Evolutionary conservation across 2,329 filamentous ascomycete genomes (phyloP).

Genomic region (Aspergillus uvarum): DNA sequence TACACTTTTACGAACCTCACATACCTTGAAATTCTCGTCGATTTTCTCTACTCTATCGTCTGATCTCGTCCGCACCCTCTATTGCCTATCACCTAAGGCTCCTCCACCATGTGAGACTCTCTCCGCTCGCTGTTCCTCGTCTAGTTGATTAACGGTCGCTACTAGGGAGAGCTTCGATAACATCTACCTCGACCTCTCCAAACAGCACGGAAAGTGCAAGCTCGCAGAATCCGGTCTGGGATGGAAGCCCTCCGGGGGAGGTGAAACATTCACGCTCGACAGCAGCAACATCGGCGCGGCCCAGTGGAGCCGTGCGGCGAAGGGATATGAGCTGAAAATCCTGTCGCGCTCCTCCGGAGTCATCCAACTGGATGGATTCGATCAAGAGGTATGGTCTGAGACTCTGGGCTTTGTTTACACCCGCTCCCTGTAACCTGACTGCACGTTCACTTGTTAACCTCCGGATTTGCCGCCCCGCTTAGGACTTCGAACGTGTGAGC

Average conservation of each 20-base stretch:
- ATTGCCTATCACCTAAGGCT: slow-evolving; percentile 15
- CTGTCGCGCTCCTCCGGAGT: slow-evolving; percentile 79
- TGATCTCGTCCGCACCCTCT: not conserved
- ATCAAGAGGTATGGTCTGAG: slow-evolving; percentile 64
- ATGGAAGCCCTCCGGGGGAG: slow-evolving; percentile 86
- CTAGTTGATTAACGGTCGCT: slow-evolving; percentile 11
- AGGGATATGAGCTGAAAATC: slow-evolving; percentile 92
- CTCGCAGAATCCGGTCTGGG: slow-evolving; percentile 92
- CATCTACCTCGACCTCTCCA: slow-evolving; percentile 94
- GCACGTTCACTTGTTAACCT: not conserved
- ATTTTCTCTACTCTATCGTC: not conserved
- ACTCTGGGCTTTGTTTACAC: not conserved
- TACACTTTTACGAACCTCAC: not conserved
- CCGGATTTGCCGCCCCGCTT: not conserved
- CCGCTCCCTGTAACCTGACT: not conserved
- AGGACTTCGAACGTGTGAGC: slow-evolving; percentile 84
- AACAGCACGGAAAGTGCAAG: slow-evolving; percentile 86
- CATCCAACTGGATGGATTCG: slow-evolving; percentile 92
- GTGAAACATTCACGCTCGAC: slow-evolving; percentile 92
- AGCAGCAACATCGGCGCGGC: slow-evolving; percentile 78
- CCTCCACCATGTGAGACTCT: slow-evolving; percentile 37
- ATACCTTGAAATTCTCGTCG: not conserved
- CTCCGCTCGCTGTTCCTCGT: not conserved
- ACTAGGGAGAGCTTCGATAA: slow-evolving; percentile 89
- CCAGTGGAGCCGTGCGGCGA: slow-evolving; percentile 92